Evolutionary conservation across 139 green algal genomes (phyloP), one percentile per base, ranked within the genome.

Genomic region (Micractinium conductrix): DNA sequence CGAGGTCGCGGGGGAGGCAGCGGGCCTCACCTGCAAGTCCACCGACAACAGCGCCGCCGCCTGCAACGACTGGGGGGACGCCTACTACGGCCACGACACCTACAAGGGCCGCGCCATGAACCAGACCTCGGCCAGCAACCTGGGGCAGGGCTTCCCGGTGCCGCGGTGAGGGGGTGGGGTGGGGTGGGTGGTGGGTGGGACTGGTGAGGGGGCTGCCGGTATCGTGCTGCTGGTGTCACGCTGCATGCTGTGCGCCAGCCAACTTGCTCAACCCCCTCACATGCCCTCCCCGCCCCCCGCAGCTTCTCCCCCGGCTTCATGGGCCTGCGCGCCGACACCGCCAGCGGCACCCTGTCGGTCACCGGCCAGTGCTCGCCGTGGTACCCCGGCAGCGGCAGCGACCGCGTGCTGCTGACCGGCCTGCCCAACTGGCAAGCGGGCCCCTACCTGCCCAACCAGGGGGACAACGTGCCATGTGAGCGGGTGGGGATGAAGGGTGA

Each of bases 371-470:
- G 65, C 65, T 72, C 33, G 4, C 65, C 43, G n/a, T 72, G 65
- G 65, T 72, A 72, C 65, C 65, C n/a, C 8, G 65, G 65, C 9
- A 16, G 33, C 65, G 7, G 28, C n/a, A 33, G 65, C n/a, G 65
- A 72, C 33, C 65, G 65, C 10, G 65, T 72, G 65, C 28, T 16
- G 33, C 24, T 19, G 33, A 72, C 65, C 0, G 65, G 65, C 33
- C 65, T 72, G 65, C 65, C 65, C 65, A 72, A 72, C 65, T 72
- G 65, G 65, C 65, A 72, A 33, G 65, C 65, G 33, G 65, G 33
- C 33, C 65, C 65, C 1, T 72, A 72, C n/a, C 14, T 72, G 33
- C 33, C 65, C 1, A 33, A 33, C n/a, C 65, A 72, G 65, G 65
- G 65, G 9, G 65, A 72, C 65, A 72, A 72, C 65, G 33, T 72